A percentile compares a stretch with the other conserved stretches of the same genome.
phyloP scores from a whole-genome alignment of 192 early-diverging fungal species.

The Spizellomyces sp. region DNA sequence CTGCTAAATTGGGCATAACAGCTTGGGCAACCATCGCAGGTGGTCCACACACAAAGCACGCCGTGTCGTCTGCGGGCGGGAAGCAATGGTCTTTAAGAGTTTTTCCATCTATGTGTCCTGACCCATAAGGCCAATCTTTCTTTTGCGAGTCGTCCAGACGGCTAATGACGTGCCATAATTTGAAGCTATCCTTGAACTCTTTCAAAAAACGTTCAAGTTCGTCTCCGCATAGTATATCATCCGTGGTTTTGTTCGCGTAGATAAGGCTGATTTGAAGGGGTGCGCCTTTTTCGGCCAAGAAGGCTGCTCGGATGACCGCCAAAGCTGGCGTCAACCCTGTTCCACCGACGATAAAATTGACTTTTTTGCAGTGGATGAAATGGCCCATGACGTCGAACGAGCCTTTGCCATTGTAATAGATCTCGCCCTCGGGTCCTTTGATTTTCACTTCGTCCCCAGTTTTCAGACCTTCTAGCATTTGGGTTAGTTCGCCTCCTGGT shows the following conservation, averaged over 20 bases:
- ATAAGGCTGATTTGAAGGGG: background rate
- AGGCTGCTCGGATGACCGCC: conserved; percentile 1
- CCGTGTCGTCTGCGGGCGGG: background rate
- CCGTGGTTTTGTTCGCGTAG: background rate
- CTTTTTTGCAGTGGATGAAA: background rate
- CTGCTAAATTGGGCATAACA: conserved; percentile 4
- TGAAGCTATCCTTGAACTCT: background rate
- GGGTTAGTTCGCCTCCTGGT: conserved; percentile 5
- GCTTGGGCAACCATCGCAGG: conserved; percentile 14
- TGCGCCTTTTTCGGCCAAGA: background rate
- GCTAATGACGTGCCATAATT: conserved; percentile 1
- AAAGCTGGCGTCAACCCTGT: conserved; percentile 1
- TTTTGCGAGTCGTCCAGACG: background rate
- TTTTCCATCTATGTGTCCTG: background rate
- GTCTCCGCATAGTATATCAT: background rate
- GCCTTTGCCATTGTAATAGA: background rate
- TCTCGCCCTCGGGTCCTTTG: conserved; percentile 7
- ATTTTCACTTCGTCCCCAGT: conserved; percentile 5
- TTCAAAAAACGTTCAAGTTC: background rate
- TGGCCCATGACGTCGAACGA: background rate
- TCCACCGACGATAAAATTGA: conserved; percentile 4
- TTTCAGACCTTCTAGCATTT: conserved; percentile 2
- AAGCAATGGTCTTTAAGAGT: background rate
- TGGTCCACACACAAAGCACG: conserved; percentile 5
- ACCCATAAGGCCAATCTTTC: background rate